Evolutionary conservation across 2,329 filamentous ascomycete genomes (phyloP), one percentile per base, ranked within the genome.

Genomic region (Clonostachys byssicola): DNA sequence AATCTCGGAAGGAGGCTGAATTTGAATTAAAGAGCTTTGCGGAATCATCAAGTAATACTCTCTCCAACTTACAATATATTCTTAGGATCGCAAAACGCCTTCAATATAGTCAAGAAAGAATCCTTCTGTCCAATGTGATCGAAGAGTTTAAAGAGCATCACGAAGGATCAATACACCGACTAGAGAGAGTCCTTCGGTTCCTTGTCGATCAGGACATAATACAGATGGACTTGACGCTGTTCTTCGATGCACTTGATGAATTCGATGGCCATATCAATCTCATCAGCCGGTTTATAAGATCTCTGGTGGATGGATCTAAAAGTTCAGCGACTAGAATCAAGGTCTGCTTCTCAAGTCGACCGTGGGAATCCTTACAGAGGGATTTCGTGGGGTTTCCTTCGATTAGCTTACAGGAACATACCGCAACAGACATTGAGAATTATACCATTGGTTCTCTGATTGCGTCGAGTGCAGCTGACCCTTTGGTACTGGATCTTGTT

Each of bases 231-330:
- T n/a, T 46, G 34, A 38, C 36, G 14, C 12, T 46, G 9, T 46
- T 40, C 40, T 33, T 46, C 16, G 44, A 46, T 23, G 44, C 44
- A 6, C 35, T 46, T 18, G 44, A 46, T 38, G 44, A 46, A 17
- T 46, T 16, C 34, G 44, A 46, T 10, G 44, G 39, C 5, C 17
- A 23, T 9, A 13, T 40, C 10, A 18, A 40, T 12, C 33, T 46
- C 20, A 38, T 46, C 9, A 23, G 20, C 8, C 17, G n/a, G 10
- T 18, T 46, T n/a, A 23, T 39, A 23, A 30, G 12, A 12, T 17
- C 33, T n/a, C 6, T 40, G 10, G 14, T 18, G 10, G 36, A 18
- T 18, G 36, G 14, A 18, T 18, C 12, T 39, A n/a, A 39, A 39
- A 17, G n/a, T 8, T 16, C 16, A 40, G 18, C 16, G 12, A 30